A percentile compares a stretch with the other conserved stretches of the same genome.
phyloP scores from a whole-genome alignment of 2,329 filamentous ascomycete genomes.

The Neofusicoccum kwambonambiense region DNA sequence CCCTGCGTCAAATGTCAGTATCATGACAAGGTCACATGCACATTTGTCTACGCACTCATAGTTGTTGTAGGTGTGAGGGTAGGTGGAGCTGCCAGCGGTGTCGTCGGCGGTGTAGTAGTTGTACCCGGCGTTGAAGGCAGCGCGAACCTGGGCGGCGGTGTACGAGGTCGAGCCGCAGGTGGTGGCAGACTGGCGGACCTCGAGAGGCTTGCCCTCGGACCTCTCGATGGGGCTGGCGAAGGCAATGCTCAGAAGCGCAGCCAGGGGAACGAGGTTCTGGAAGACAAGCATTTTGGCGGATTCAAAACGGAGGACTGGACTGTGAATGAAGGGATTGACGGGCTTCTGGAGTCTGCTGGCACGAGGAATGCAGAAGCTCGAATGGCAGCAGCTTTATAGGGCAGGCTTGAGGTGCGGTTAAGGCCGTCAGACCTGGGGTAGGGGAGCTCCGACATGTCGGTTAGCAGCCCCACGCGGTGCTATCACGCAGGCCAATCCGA shows the following conservation, averaged over 20 bases:
- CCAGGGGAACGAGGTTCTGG: constrained; percentile 16
- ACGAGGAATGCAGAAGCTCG: neutral
- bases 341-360: neutral
- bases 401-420: neutral
- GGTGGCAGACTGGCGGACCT: constrained; percentile 46
- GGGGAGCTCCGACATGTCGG: constrained; percentile 3
- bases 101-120: constrained; percentile 46
- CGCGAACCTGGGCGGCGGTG: constrained; percentile 48
- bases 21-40: too few species aligned
- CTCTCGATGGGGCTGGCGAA: constrained; percentile 23
- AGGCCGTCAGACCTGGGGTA: constrained; percentile 6
- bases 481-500: neutral
- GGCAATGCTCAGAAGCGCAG: constrained; percentile 21
- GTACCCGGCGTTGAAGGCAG: constrained; percentile 54
- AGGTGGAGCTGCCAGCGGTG: constrained; percentile 43
- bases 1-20: constrained; percentile 25
- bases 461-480: neutral
- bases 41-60: constrained; percentile 42
- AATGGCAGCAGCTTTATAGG: neutral
- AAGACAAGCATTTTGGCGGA: neutral
- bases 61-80: constrained; percentile 62
- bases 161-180: constrained; percentile 58
- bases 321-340: neutral
- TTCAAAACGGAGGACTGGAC: neutral
- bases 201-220: constrained; percentile 21